Percentiles rank a stretch among this genome's conserved stretches.
These are phyloP conservation scores for Coemansia umbellata DNA, from an alignment of 192 early-diverging fungal species.

Conservation along the genomic window DNA sequence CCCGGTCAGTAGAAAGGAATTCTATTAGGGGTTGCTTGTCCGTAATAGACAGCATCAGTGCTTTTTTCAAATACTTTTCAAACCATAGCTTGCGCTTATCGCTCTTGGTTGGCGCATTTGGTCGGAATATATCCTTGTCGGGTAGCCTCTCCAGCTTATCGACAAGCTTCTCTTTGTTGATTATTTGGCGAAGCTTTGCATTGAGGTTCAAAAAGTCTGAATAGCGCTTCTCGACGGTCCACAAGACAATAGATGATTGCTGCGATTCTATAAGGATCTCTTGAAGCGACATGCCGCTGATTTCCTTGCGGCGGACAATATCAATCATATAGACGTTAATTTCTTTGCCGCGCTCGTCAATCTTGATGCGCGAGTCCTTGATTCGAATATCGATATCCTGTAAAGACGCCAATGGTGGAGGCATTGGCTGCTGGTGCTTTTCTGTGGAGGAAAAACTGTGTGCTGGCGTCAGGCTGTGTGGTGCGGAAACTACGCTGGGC, in stretches of 20 bases:
- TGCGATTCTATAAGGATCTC: slow-evolving; percentile 47
- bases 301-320: slow-evolving; percentile 34
- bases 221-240: slow-evolving; percentile 86
- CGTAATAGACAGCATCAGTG: slow-evolving; percentile 56
- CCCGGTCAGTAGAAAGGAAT: slow-evolving; percentile 71
- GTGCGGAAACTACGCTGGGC: neutral
- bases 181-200: slow-evolving; percentile 60
- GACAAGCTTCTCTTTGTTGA: slow-evolving; percentile 29
- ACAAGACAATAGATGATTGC: slow-evolving; percentile 56
- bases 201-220: slow-evolving; percentile 82
- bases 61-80: slow-evolving; percentile 77
- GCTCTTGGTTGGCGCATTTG: slow-evolving; percentile 77
- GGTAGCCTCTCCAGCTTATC: slow-evolving; percentile 71
- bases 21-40: slow-evolving; percentile 66
- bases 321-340: slow-evolving; percentile 55
- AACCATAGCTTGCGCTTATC: slow-evolving; percentile 84
- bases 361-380: slow-evolving; percentile 57
- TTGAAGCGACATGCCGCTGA: slow-evolving; percentile 45
- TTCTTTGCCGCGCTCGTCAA: slow-evolving; percentile 77
- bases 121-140: slow-evolving; percentile 79
- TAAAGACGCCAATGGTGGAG: slow-evolving; percentile 40
- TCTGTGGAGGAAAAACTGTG: neutral
- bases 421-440: neutral
- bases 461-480: neutral
- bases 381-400: slow-evolving; percentile 53